Evolutionary conservation across 2,329 filamentous ascomycete genomes (phyloP).

Genomic region (Arthrobotrys entomopaga): DNA sequence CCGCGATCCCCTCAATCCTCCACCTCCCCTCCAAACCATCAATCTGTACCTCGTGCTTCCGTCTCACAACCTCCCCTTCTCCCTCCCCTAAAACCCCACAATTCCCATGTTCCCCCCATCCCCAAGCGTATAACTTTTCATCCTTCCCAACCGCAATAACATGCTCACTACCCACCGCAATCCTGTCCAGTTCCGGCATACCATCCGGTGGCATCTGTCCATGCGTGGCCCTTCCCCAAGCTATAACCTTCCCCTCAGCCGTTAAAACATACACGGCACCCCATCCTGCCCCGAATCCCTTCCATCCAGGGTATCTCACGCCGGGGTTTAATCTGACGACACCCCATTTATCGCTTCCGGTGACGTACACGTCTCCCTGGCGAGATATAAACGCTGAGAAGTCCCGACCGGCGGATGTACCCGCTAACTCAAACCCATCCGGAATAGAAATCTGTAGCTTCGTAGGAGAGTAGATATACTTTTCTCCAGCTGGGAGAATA

Average conservation of each 20-base stretch:
- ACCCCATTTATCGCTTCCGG: conserved; percentile 81
- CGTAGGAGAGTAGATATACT: conserved; percentile 69
- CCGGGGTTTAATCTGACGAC: conserved; percentile 62
- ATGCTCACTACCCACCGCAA: conserved; percentile 93
- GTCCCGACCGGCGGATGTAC: conserved; percentile 82
- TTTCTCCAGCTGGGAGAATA: conserved; percentile 63
- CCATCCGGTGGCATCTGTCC: conserved; percentile 77
- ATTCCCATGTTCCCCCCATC: conserved; percentile 98
- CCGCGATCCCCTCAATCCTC: conserved; percentile 72
- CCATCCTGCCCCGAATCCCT: conserved; percentile 77
- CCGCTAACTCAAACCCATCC: conserved; percentile 70
- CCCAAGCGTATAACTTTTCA: conserved; percentile 76
- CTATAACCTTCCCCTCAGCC: conserved; percentile 69
- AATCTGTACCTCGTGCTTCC: conserved; percentile 74
- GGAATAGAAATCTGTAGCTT: conserved; percentile 68
- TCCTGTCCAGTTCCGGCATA: conserved; percentile 69
- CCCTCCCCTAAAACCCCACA: conserved; percentile 76
- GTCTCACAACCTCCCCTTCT: conserved; percentile 70
- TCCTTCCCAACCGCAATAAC: conserved; percentile 74
- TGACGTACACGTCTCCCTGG: conserved; percentile 71
- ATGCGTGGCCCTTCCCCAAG: conserved; percentile 87
- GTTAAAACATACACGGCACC: conserved; percentile 78
- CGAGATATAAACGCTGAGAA: conserved; percentile 77
- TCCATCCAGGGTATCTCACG: conserved; percentile 5
- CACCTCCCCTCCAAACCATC: conserved; percentile 67